phyloP scores from a whole-genome alignment of 1,284 basidiomycete genomes.

The Xerocomus amazonicus region DNA sequence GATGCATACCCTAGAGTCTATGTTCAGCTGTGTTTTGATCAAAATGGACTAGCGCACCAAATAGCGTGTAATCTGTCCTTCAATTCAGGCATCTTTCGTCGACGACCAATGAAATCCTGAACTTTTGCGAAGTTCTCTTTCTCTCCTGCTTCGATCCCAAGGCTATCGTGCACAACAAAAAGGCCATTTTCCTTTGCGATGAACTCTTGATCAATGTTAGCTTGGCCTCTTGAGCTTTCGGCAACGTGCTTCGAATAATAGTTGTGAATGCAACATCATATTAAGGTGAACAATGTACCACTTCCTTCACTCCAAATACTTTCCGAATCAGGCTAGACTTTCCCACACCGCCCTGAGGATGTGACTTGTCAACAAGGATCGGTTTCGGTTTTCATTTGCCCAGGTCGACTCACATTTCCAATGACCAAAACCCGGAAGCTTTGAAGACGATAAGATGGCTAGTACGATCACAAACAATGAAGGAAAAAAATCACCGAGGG shows the following conservation, averaged over 20 bases:
- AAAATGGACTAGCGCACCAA: not conserved
- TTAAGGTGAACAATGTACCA: not conserved
- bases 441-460: not conserved
- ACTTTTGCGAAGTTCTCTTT: not conserved
- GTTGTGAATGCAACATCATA: not conserved
- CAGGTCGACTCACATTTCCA: conserved; percentile 1
- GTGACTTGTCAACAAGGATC: too few species aligned
- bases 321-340: conserved; percentile 4
- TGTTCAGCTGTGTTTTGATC: not conserved
- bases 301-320: conserved; percentile 1
- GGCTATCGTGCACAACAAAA: conserved; percentile 4
- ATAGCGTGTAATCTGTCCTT: conserved; percentile 4
- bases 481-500: not conserved
- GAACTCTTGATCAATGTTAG: not conserved
- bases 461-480: too few species aligned
- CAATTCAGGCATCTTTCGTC: not conserved
- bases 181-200: not conserved
- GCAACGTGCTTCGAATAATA: not conserved
- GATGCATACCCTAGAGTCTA: conserved; percentile 2
- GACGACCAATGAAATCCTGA: not conserved
- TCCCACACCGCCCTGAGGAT: conserved; percentile 5
- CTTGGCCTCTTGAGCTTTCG: not conserved
- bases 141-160: conserved; percentile 3
- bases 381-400: not conserved
- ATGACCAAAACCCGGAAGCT: conserved; percentile 2